A percentile compares a stretch with the other conserved stretches of the same genome.
These are phyloP conservation scores for Tetrahymena thermophila DNA, from an alignment of 73 alveolate genomes.

Conservation along the genomic window DNA sequence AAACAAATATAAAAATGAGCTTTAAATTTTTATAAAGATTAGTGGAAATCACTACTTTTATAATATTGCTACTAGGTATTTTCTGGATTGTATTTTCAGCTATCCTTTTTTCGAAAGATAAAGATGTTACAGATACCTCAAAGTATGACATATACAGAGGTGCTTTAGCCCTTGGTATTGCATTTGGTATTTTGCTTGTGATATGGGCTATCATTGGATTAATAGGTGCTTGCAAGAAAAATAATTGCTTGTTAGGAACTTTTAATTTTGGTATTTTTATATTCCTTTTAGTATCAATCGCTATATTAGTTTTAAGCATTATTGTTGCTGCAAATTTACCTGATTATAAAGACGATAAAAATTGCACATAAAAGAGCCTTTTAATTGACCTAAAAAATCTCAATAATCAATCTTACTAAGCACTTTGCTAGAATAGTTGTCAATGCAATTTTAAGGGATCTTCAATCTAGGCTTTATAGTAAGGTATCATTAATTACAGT, in stretches of 20 bases:
- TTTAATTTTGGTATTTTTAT: background rate
- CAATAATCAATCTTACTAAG: background rate
- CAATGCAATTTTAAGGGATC: background rate
- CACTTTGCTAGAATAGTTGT: background rate
- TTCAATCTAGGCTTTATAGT: background rate
- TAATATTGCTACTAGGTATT: too few relatives aligned
- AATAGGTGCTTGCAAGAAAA: background rate
- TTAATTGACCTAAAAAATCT: background rate
- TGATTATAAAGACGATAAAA: background rate
- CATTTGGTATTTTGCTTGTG: background rate
- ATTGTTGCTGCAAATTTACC: background rate
- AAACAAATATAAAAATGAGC: too few relatives aligned
- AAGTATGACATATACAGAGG: background rate
- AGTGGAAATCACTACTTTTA: too few relatives aligned
- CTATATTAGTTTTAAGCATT: background rate
- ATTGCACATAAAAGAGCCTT: background rate
- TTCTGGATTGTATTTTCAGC: too few relatives aligned
- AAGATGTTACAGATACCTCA: too few relatives aligned
- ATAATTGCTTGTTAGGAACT: background rate
- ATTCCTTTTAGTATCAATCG: background rate
- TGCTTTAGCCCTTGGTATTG: background rate
- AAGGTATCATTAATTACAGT: background rate
- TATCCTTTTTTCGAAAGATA: too few relatives aligned
- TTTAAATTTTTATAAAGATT: too few relatives aligned
- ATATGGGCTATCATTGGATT: background rate